phyloP scores from a whole-genome alignment of 768 basidiomycete species.

The Lactarius quietus region DNA sequence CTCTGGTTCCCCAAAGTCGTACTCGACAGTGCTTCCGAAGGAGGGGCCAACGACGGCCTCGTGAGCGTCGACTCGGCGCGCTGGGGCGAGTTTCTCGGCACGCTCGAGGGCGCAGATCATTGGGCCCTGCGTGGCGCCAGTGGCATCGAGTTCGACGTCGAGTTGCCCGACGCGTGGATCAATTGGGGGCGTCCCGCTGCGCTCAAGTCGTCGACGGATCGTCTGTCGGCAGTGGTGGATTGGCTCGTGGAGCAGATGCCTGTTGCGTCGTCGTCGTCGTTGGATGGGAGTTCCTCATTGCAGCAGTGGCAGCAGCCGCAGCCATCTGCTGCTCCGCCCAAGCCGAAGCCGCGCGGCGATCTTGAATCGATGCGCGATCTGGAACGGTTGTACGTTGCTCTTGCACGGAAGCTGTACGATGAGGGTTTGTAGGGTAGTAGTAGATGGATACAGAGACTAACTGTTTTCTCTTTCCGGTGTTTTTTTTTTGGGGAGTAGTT shows the following conservation, averaged over 20 bases:
- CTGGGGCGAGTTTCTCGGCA: conserved; percentile 96
- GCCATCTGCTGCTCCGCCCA: conserved; percentile 14
- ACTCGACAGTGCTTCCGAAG: conserved; percentile 77
- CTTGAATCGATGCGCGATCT: conserved; percentile 68
- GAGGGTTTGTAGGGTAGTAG: conserved; percentile 65
- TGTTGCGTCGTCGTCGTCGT: conserved; percentile 15
- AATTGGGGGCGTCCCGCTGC: conserved; percentile 66
- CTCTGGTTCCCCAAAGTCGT: conserved; percentile 97
- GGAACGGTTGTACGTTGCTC: conserved; percentile 85
- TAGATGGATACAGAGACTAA: not conserved
- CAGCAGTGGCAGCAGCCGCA: not conserved
- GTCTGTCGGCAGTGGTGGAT: conserved; percentile 70
- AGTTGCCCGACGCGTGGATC: conserved; percentile 50
- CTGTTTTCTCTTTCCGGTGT: not conserved
- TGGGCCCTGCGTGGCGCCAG: conserved; percentile 92
- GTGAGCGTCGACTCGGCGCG: conserved; percentile 89
- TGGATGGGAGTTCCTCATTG: not conserved
- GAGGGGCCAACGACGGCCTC: conserved; percentile 88
- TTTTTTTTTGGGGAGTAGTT: not conserved
- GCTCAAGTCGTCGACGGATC: conserved; percentile 39
- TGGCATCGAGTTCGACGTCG: conserved; percentile 66
- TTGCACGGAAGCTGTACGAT: conserved; percentile 87
- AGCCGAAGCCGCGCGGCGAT: conserved; percentile 43
- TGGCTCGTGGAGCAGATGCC: conserved; percentile 71
- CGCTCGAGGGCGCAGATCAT: conserved; percentile 87